Evolutionary conservation across 192 early-diverging fungal genomes (phyloP).

Genomic region (Helicostylum pulchrum): DNA sequence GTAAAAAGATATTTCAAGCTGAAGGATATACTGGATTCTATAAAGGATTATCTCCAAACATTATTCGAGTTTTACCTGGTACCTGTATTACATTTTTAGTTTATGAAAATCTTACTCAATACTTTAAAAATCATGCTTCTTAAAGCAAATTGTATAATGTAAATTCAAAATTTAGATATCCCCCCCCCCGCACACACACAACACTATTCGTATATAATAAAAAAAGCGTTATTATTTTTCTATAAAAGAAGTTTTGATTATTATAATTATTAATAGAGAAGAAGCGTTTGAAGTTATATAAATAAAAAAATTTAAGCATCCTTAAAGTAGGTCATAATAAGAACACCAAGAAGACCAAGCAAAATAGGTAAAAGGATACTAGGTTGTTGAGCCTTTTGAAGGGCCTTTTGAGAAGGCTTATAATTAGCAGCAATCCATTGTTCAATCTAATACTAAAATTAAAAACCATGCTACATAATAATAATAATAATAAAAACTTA

Average conservation of each 20-base stretch:
- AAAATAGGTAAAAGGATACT: slow-evolving; percentile 5
- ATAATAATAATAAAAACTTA: not conserved
- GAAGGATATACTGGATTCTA: slow-evolving; percentile 87
- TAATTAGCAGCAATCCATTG: slow-evolving; percentile 34
- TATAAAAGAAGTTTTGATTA: not conserved
- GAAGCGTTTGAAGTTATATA: not conserved
- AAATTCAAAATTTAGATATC: too few species aligned
- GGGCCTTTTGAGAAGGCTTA: slow-evolving; percentile 7
- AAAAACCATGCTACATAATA: not conserved
- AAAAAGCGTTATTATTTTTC: not conserved
- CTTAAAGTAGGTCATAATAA: slow-evolving; percentile 3
- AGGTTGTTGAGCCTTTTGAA: slow-evolving; percentile 6
- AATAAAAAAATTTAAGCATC: not conserved
- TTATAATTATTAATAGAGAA: not conserved
- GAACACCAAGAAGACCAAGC: slow-evolving; percentile 7
- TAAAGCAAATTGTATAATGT: not conserved
- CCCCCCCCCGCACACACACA: too few species aligned
- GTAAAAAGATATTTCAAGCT: slow-evolving; percentile 62
- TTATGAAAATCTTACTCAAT: slow-evolving; percentile 75
- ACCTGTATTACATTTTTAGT: slow-evolving; percentile 96
- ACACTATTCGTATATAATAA: not conserved
- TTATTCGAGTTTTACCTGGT: slow-evolving; percentile 88
- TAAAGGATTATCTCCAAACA: slow-evolving; percentile 86
- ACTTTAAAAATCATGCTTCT: slow-evolving; percentile 27
- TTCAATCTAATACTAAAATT: slow-evolving; percentile 21